Percentiles rank a stretch among this genome's conserved stretches.
Evolutionary conservation across 345 rosid species (phyloP).

Genomic region (Orychophragmus violaceus): DNA sequence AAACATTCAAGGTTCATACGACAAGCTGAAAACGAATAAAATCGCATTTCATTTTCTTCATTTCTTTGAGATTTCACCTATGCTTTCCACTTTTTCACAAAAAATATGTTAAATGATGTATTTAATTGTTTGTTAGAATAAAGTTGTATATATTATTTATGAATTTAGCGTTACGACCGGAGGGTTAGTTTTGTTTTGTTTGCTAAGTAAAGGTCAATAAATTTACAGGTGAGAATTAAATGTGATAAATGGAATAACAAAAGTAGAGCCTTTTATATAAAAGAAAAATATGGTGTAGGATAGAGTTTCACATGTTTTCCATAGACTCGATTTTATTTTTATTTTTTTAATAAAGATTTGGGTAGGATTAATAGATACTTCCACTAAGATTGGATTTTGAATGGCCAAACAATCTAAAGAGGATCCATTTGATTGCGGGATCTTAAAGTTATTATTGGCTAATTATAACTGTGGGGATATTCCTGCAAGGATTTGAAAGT

Average conservation of each 20-base stretch:
- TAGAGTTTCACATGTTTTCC: neutral
- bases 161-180: neutral
- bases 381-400: conserved; percentile 4
- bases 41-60: too few species aligned
- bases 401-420: neutral
- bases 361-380: neutral
- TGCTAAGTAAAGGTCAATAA: neutral
- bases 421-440: conserved; percentile 14
- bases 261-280: too few species aligned
- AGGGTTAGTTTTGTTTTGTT: neutral
- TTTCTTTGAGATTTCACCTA: too few species aligned
- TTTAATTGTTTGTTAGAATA: neutral
- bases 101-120: neutral
- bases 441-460: neutral
- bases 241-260: conserved; percentile 18
- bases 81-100: neutral
- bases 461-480: conserved; percentile 2
- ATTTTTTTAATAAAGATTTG: neutral
- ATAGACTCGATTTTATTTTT: neutral
- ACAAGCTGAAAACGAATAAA: too few species aligned
- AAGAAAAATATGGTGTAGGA: too few species aligned
- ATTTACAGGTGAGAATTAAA: conserved; percentile 7
- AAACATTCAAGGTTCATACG: too few species aligned
- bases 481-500: conserved; percentile 10
- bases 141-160: neutral